Base-by-base conservation (phyloP, 768 basidiomycete species). In the Floccularia luteovirens region DNA sequence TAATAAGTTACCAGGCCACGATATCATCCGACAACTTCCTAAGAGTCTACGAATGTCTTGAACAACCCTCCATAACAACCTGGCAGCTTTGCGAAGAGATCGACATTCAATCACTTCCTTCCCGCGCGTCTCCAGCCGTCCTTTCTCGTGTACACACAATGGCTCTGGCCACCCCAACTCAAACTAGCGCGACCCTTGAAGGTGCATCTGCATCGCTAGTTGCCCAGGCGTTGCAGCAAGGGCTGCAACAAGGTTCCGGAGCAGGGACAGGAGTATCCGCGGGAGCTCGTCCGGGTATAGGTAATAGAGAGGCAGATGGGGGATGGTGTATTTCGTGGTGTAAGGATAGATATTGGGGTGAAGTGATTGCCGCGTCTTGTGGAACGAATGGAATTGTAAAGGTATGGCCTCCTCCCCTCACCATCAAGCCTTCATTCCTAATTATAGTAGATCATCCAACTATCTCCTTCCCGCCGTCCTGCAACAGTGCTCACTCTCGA, bases 311-410 rank as follows among this genome's bases (percentile, higher is more conserved):
- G 58, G 90, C 90, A 2, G 82, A 90, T 40, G 90, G 90, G 3
- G 93, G 88, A 1, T 97, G 91, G 91, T 85, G 82, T 42, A 60
- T 99, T 31, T 85, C 84, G 5, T 99, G 93, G 92, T 97, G 93
- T 60, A 90, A 90, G 54, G 96, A 98, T 51, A 72, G 75, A 44
- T 96, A 92, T 60, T 96, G 92, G 92, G 94, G 94, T 1, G 88
- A 92, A 54, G 54, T 94, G 14, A 67, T 97, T 36, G 91, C 90
- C 6, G 81, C 79, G 0, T 76, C 79, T 1, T 75, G 75, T 39
- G 92, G 91, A 1, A 69, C 75, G 1, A 75, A 67, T 43, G 86
- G 88, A 0, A 60, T 77, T 16, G 66, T 97, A 32, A 91, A 94
- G 58, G 90, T 92, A 31, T 39, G 68, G 22, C 21, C 24, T 30